These are phyloP conservation scores for Marchantia polymorpha DNA, from an alignment of 225 moss, liverwort and hornwort species.

Conservation along the genomic window DNA sequence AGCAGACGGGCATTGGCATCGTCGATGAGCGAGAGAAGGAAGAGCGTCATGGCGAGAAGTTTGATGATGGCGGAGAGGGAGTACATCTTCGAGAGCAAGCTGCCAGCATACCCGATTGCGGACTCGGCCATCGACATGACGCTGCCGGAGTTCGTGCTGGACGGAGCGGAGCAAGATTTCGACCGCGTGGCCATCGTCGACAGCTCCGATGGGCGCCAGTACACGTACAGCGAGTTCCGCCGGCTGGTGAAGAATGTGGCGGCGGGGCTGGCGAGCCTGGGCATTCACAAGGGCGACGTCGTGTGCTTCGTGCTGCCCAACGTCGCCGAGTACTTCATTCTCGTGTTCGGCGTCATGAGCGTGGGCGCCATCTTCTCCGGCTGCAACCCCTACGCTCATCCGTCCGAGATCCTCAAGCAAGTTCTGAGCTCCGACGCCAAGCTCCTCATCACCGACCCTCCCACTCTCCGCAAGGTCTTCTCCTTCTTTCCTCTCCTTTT, in stretches of 20 bases:
- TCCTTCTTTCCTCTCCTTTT: too few species aligned
- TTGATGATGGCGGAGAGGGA: too few species aligned
- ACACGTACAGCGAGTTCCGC: slow-evolving; percentile 71
- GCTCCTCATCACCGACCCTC: slow-evolving; percentile 62
- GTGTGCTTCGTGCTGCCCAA: slow-evolving; percentile 83
- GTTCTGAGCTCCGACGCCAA: slow-evolving; percentile 64
- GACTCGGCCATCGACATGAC: slow-evolving; percentile 37
- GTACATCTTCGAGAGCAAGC: slow-evolving; percentile 47
- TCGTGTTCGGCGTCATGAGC: slow-evolving; percentile 76
- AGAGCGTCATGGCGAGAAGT: too few species aligned
- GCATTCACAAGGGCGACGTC: slow-evolving; percentile 77
- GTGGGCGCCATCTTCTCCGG: slow-evolving; percentile 81
- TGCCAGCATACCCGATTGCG: slow-evolving; percentile 55
- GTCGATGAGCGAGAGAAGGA: background rate
- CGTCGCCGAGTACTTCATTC: slow-evolving; percentile 78
- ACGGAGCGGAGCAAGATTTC: slow-evolving; percentile 48
- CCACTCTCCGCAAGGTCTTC: slow-evolving; percentile 46
- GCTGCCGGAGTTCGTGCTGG: slow-evolving; percentile 68
- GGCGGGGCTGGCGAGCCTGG: slow-evolving; percentile 51
- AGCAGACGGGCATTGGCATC: background rate
- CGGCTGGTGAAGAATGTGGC: slow-evolving; percentile 58
- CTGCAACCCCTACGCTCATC: slow-evolving; percentile 77
- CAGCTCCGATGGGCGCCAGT: slow-evolving; percentile 63
- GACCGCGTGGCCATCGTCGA: slow-evolving; percentile 76
- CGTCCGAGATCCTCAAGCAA: slow-evolving; percentile 66